Base-by-base conservation (phyloP, 2,329 filamentous ascomycete genomes). In the Trichothecium sympodiale region DNA sequence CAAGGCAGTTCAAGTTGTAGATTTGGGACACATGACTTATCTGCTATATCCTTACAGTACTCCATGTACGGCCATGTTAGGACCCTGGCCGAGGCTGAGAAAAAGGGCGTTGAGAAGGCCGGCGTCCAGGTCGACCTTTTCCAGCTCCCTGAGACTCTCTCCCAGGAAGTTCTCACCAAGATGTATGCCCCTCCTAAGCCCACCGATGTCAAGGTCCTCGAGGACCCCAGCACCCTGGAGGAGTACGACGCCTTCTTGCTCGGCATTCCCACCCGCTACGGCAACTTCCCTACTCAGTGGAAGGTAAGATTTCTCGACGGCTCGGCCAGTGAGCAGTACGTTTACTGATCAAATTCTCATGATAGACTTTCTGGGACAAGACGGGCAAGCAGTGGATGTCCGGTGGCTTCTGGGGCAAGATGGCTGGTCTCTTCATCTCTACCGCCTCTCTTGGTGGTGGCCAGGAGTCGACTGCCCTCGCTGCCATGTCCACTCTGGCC, bases 241-340 rank as follows among this genome's bases (percentile, higher is more conserved):
- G 44, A 67, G 36, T 96, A 93, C 66, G 88, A 96, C 54, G 91
- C 69, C 47, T 80, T 95, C 68, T 79, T 98, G 45, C 74, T 96
- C 51, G 91, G 91, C 47, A 91, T 96, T 59, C 91, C 91, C 41
- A 98, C 91, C 35, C 77, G 91, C 47, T 98, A 85, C 67, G 91
- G 91, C 51, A 96, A 93, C 77, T 94, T 94, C 73, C 88, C 89
- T 33, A 84, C 81, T 14, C 91, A 98, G 67, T 95, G 83, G 83
- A 95, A 91, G 71, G 62, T 61, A 45, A 35, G 49, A 38, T 18
- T 14, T 13, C n/a, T 9, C 33, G 32, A 13, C 16, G 28, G 10
- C 13, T 34, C 13, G 17, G 26, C 23, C 29, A 23, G 25, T 30
- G 16, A 18, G 15, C 27, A 13, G 28, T 26, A 8, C 9, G 16